Conservation (phyloP, 768 basidiomycete genomes). For the Rubroboletus pulcherrimus region DNA sequence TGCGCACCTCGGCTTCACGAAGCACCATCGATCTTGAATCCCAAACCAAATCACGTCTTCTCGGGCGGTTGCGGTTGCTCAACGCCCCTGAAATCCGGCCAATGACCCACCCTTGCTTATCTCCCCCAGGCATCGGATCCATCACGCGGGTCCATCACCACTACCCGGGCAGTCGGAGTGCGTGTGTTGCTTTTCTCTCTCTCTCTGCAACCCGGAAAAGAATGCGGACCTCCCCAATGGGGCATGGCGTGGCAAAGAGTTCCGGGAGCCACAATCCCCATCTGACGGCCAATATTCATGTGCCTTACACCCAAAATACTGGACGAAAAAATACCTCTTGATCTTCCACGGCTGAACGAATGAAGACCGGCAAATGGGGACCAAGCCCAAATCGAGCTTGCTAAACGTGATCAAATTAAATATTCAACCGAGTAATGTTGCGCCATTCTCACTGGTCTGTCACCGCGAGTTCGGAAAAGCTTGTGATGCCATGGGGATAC, state of each 20-base stretch:
- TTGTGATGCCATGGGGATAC: constrained; percentile 1
- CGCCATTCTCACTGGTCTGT: constrained; percentile 5
- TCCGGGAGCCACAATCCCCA: background rate
- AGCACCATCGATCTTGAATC: constrained; percentile 7
- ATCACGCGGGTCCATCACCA: background rate
- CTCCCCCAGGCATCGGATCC: constrained; percentile 13
- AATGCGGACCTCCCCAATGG: background rate
- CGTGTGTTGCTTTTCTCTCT: background rate
- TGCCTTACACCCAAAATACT: constrained; percentile 2
- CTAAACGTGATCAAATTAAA: background rate
- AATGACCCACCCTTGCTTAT: background rate
- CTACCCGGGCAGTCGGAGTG: background rate
- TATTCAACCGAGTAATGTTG: background rate
- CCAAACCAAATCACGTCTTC: constrained; percentile 9
- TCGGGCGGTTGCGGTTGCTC: background rate
- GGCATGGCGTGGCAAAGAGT: background rate
- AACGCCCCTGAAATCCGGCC: background rate
- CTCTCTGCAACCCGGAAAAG: background rate
- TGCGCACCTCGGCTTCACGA: constrained; percentile 8
- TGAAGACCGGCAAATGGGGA: background rate
- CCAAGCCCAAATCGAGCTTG: background rate
- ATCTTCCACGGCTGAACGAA: background rate
- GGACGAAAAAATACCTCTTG: background rate
- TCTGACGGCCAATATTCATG: background rate
- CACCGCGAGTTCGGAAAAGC: background rate